phyloP scores from a whole-genome alignment of 768 basidiomycete genomes.

The Galerina sulciceps region DNA sequence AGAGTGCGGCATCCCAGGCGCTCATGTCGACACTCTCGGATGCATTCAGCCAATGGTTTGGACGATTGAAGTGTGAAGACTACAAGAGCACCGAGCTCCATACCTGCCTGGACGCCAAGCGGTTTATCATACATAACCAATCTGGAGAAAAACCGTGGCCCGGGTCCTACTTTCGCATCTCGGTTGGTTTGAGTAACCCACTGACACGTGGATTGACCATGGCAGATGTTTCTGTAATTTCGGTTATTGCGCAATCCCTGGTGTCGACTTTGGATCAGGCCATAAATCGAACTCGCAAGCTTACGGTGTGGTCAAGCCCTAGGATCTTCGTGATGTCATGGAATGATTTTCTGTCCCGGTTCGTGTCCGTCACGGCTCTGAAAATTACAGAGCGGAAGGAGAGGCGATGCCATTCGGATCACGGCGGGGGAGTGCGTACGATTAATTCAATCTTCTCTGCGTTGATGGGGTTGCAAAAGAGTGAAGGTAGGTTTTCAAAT shows the following conservation, averaged over 20 bases:
- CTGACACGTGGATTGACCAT: not conserved
- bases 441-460: not conserved
- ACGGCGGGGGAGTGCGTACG: not conserved
- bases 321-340: not conserved
- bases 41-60: not conserved
- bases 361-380: not conserved
- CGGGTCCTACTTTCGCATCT: not conserved
- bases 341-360: not conserved
- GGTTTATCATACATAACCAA: not conserved
- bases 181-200: not conserved
- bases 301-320: no score
- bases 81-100: not conserved
- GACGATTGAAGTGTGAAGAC: not conserved
- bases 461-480: not conserved
- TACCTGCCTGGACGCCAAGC: not conserved
- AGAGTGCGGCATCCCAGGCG: not conserved
- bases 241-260: no score
- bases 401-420: not conserved
- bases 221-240: not conserved
- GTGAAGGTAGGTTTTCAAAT: not conserved
- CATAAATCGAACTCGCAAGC: no score
- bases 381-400: not conserved
- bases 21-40: not conserved
- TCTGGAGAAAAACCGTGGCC: not conserved
- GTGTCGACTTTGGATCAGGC: no score